These are phyloP conservation scores for Penicillium soppii DNA, from an alignment of 495 filamentous ascomycete species.

Conservation along the genomic window DNA sequence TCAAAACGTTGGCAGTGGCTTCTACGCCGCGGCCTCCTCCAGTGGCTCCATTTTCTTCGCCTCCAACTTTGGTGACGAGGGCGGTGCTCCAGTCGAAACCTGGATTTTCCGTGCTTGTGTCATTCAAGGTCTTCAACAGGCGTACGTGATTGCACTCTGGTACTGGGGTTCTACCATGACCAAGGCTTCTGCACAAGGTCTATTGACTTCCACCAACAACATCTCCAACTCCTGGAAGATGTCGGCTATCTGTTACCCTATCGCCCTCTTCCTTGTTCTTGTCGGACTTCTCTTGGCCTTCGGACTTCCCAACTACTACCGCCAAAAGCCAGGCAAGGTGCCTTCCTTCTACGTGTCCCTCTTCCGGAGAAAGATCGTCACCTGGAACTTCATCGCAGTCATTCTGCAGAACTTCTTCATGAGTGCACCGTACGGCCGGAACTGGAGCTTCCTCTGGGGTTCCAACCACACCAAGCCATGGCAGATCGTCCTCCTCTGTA, in stretches of 20 bases:
- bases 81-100: slow-evolving; percentile 44
- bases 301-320: slow-evolving; percentile 49
- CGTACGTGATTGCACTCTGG: slow-evolving; percentile 50
- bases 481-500: slow-evolving; percentile 42
- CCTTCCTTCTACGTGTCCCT: slow-evolving; percentile 54
- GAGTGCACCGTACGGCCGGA: slow-evolving; percentile 48
- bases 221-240: slow-evolving; percentile 48
- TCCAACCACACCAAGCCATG: slow-evolving; percentile 41
- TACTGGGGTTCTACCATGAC: slow-evolving; percentile 49
- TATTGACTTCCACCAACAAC: slow-evolving; percentile 25
- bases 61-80: slow-evolving; percentile 52
- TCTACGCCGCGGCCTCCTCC: slow-evolving; percentile 47
- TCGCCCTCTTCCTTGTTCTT: slow-evolving; percentile 37
- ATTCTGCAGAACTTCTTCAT: slow-evolving; percentile 51
- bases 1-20: slow-evolving; percentile 46
- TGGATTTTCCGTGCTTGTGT: slow-evolving; percentile 53
- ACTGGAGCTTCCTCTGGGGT: slow-evolving; percentile 51
- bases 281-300: slow-evolving; percentile 41
- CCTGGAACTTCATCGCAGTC: slow-evolving; percentile 49
- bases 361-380: slow-evolving; percentile 44
- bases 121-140: slow-evolving; percentile 49
- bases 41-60: slow-evolving; percentile 52
- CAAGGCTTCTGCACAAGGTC: slow-evolving; percentile 31
- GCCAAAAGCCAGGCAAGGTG: slow-evolving; percentile 64
- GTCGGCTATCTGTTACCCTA: slow-evolving; percentile 47